These are phyloP conservation scores for Patellaria atrata DNA, from an alignment of 495 filamentous ascomycete genomes.

Conservation along the genomic window DNA sequence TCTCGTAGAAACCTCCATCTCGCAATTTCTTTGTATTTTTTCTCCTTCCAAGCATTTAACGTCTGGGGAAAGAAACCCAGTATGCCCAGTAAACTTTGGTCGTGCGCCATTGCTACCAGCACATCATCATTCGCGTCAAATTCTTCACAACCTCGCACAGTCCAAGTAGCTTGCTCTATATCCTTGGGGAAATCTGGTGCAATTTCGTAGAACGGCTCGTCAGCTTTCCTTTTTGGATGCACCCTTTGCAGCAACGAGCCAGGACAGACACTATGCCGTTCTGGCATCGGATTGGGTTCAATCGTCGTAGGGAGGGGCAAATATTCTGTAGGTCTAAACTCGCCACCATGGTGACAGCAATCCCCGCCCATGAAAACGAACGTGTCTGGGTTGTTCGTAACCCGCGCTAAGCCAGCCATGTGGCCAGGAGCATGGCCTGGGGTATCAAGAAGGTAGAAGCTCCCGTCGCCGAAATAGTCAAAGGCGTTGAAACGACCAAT, in stretches of 20 bases:
- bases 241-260: conserved; percentile 28
- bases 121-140: conserved; percentile 4
- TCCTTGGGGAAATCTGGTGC: no score
- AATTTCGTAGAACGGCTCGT: conserved; percentile 27
- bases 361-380: conserved; percentile 42
- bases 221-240: conserved; percentile 14
- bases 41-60: conserved; percentile 5
- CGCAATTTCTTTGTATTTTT: conserved; percentile 1
- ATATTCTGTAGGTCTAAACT: conserved; percentile 35
- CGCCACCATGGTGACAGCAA: conserved; percentile 35
- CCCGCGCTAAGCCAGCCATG: conserved; percentile 37
- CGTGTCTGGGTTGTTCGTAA: conserved; percentile 29
- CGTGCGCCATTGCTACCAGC: conserved; percentile 5
- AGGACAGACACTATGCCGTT: conserved; percentile 21
- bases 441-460: conserved; percentile 38
- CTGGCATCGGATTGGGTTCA: conserved; percentile 21
- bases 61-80: conserved; percentile 1
- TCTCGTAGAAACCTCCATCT: background rate
- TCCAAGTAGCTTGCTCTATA: no score
- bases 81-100: background rate
- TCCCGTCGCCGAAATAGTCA: conserved; percentile 37
- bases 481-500: conserved; percentile 19
- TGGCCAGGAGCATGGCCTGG: conserved; percentile 44
- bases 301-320: conserved; percentile 33
- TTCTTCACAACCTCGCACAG: no score